Base-by-base conservation (phyloP, 805 yeast genomes). In the Cyberlindnera amylophila region DNA sequence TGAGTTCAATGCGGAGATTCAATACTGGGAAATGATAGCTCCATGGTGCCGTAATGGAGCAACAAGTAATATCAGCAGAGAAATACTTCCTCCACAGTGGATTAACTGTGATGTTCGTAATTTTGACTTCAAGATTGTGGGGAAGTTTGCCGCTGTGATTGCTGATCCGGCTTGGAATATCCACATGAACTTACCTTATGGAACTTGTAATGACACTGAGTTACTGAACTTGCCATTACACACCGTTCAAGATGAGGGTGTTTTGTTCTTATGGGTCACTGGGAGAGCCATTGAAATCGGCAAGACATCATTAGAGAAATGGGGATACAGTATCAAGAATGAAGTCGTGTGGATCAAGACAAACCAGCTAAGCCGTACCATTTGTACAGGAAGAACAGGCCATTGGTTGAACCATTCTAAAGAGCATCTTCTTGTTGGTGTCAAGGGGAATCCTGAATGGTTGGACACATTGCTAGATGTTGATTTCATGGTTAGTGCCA, bases 361-460 rank as follows among this genome's bases (percentile, higher is more conserved):
- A 5, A 90, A 90, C 61, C 97, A 91, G 59, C 65, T 91, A 47
- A 78, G 82, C 16, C 69, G 96, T 46, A 90, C 96, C 0, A 89
- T 90, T 33, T 89, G 95, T 46, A 91, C 98, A 0, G 98, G 98
- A 1, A 69, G 97, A 50, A 90, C 98, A 0, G 98, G 98, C 0
- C 98, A 90, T 61, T 90, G 98, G 98, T 70, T 90, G 40, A 90
- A 90, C 58, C 98, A 90, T 63, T 85, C 96, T 0, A 90, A 90
- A 54, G 98, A 90, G 61, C 97, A 90, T 59, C 67, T 88, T 34
- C 63, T 90, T 4, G 85, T 91, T 8, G 98, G 96, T 26, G 56
- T 84, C 19, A 90, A 90, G 55, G 97, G 96, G 0, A 59, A 76
- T 32, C 89, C 95, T 0, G 55, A 62, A 28, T 87, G 96, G 95